phyloP scores from a whole-genome alignment of 2,329 filamentous ascomycete genomes.

The Fusarium xyrophilum region DNA sequence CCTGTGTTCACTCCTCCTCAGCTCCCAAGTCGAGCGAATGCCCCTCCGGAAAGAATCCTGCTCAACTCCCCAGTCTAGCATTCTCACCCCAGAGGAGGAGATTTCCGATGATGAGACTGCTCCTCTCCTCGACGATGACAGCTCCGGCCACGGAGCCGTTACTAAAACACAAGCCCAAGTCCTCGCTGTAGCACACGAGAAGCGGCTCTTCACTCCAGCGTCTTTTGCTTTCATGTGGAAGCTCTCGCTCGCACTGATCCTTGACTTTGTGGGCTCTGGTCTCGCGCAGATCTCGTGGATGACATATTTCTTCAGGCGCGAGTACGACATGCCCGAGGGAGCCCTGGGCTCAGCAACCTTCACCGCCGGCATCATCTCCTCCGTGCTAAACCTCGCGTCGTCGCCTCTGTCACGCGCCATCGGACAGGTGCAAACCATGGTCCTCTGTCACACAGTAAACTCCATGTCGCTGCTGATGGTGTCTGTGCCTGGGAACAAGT shows the following conservation, averaged over 20 bases:
- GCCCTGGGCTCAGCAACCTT: conserved; percentile 32
- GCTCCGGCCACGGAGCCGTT: conserved; percentile 12
- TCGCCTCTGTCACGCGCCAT: conserved; percentile 27
- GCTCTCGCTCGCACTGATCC: conserved; percentile 24
- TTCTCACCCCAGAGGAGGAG: neutral
- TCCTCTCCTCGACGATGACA: conserved; percentile 9
- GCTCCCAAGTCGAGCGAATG: conserved; percentile 20
- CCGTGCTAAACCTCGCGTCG: conserved; percentile 31
- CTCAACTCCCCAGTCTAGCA: neutral
- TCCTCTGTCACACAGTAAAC: conserved; percentile 34
- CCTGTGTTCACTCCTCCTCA: conserved; percentile 20
- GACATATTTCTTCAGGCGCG: conserved; percentile 37
- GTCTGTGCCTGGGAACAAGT: conserved; percentile 31
- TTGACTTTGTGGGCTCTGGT: conserved; percentile 35
- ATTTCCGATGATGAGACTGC: neutral
- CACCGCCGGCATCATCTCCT: conserved; percentile 35
- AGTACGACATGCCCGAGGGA: conserved; percentile 34
- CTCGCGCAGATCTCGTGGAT: conserved; percentile 38
- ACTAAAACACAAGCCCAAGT: neutral
- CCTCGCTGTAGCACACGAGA: neutral
- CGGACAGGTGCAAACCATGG: conserved; percentile 36
- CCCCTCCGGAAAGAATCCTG: conserved; percentile 11
- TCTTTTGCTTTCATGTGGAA: conserved; percentile 37
- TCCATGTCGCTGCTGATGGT: conserved; percentile 32
- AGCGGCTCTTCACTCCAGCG: conserved; percentile 21